phyloP scores from a whole-genome alignment of 441 rosid species.

The Francoa sonchifolia region DNA sequence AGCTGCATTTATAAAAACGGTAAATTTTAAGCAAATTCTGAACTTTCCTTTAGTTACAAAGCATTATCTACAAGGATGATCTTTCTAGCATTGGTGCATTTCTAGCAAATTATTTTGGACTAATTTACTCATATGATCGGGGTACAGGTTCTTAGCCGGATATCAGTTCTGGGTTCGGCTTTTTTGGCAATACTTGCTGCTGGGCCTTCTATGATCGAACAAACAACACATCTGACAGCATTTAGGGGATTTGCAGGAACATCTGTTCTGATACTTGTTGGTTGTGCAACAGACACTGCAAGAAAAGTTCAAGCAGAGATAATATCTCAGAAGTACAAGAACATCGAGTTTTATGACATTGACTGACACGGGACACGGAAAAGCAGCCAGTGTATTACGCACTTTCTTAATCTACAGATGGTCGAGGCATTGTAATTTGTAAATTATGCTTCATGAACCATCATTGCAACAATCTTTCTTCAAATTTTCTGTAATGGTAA shows the following conservation, averaged over 20 bases:
- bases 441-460: no score
- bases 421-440: no score
- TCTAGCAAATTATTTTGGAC: not conserved
- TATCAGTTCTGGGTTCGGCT: conserved; percentile 81
- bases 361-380: conserved; percentile 41
- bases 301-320: conserved; percentile 95
- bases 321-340: conserved; percentile 89
- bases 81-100: not conserved
- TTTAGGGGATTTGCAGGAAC: conserved; percentile 93
- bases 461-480: no score
- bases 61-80: no score
- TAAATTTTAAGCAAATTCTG: no score
- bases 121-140: conserved; percentile 4
- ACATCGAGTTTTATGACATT: conserved; percentile 75
- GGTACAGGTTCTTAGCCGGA: conserved; percentile 79
- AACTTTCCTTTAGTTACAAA: no score
- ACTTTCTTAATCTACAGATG: no score
- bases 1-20: conserved; percentile 72
- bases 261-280: conserved; percentile 86
- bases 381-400: no score
- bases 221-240: conserved; percentile 78
- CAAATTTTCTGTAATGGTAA: no score
- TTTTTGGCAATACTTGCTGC: conserved; percentile 88
- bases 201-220: conserved; percentile 83
- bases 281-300: conserved; percentile 90